Base-by-base conservation (phyloP, 441 rosid genomes). In the Eruca vesicaria region DNA sequence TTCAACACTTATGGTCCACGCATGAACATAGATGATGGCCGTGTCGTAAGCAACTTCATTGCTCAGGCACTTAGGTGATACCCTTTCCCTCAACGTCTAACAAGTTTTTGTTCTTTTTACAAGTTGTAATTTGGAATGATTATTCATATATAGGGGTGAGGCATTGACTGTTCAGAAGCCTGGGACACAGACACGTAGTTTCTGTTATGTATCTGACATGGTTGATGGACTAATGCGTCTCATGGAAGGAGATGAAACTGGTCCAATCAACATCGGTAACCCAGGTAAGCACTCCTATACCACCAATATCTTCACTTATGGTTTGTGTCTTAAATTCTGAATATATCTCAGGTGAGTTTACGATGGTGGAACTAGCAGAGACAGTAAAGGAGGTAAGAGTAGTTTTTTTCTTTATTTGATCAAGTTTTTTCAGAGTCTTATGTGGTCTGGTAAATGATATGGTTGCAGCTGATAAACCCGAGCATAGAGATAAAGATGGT, bases 1-100 rank as follows among this genome's bases (percentile, higher is more conserved):
- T 93, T 93, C 79, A 91, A 93, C 84, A 93, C 98, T 9, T 93
- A 91, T 33, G 97, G 98, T 64, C 97, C 98, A 9, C 93, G 98
- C 50, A 93, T 93, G 98, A 91, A 93, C 74, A 93, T 91, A 8
- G 98, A 93, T 66, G 98, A 93, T 82, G 98, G 98, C 16, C 97
- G 98, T 77, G 98, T 93, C 43, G 98, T 93, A 74, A 93, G 98
- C 91, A 93, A 90, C 76, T 90, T 93, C 87, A 93, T 93, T 45
- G 95, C 95, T 66, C 97, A 88, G 80, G 93, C 98, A 66, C 83
- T 87, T 23, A 82, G 95, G 96, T 93, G 75, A 78, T 61, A 53
- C 63, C 33, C 8, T 21, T 48, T 45, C 0, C 35, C 19, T 2
- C 16, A 29, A 21, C 12, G 9, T 70, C 18, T 4, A n/a, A 9